Evolutionary conservation across 1,139 yeast genomes (phyloP), one percentile per base, ranked within the genome.

Genomic region (Yamadazyma buinensis): DNA sequence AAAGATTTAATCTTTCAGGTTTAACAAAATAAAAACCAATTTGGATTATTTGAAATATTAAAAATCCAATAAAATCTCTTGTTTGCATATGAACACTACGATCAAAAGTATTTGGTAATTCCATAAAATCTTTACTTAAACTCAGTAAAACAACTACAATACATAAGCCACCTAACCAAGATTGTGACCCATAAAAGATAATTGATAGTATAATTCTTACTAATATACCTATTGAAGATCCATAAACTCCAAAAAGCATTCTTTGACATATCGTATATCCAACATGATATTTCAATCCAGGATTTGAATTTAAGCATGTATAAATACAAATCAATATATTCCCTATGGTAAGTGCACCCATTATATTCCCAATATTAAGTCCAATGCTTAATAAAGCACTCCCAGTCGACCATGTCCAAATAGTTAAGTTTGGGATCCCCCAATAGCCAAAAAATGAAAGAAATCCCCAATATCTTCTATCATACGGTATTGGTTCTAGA

Each of bases 221-320:
- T 5, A 44, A 17, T 14, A 52, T 47, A 8, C 51, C 49, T 12
- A 48, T 23, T 5, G 32, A 26, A 2, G 53, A 43, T 1, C 55
- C 56, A 19, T 42, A 40, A 10, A 51, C 38, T 3, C 57, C 57
- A 37, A 52, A 52, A 5, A 46, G 41, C 38, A 49, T 39, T 29
- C 57, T 36, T 34, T 51, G 55, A 14, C 47, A 44, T 3, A 52
- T 40, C 2, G 56, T 49, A 37, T 46, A 52, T 2, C 57, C 57
- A 26, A 52, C 41, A 34, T 48, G 55, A 34, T 42, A 52, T 19
- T 46, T 43, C 11, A 44, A 35, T 2, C 57, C 56, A 3, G 54
- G 54, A 12, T 40, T 44, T n/a, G 54, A 44, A 33, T 51, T 52
- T 27, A 50, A 38, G 22, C 49, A 40, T 4, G 54, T 44, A 23